Evolutionary conservation across 257 asterid genomes (phyloP), one percentile per base, ranked within the genome.

Genomic region (Lithospermum erythrorhizon): DNA sequence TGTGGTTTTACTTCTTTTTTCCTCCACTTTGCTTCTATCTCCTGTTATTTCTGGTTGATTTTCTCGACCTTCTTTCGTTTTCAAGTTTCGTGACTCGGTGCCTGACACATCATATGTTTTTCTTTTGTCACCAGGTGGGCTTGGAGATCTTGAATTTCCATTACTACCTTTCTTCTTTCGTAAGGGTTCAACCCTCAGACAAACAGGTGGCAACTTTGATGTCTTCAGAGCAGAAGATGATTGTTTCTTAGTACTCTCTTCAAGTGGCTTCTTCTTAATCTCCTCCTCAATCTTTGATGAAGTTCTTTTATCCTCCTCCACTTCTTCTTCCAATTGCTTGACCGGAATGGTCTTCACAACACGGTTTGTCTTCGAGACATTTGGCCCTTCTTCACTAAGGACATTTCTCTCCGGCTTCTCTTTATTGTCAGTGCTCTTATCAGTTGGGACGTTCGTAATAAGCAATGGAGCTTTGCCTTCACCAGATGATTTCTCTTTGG

Each of bases 151-250:
- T 21, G 89, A 83, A 59, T 66, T 72, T 57, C 80, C 79, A 41
- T 64, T 75, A 17, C 53, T 61, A 14, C 21, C 59, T 53, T 73
- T 88, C 37, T 61, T 86, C 77, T 76, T 74, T 6, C 82, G 87
- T 73, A 83, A 53, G 2, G 95, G 89, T 70, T 83, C 96, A 66
- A 88, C 89, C 71, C 95, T 78, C 35, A 88, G 74, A 73, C 96
- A 88, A 35, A 88, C 81, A 58, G 89, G 90, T 59, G 90, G 94
- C 22, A 88, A 68, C 73, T 83, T 83, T 24, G 87, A 61, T 32
- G 91, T 58, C 68, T 79, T 83, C 3, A 68, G 57, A 0, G 85
- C 60, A 63, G 96, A 72, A 41, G 75, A 25, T 2, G 78, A 41
- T 68, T 68, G 64, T 14, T 54, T 70, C 49, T 61, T 75, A 0